phyloP scores from a whole-genome alignment of 2,329 filamentous ascomycete species.

The Ophioceras dolichostomum region DNA sequence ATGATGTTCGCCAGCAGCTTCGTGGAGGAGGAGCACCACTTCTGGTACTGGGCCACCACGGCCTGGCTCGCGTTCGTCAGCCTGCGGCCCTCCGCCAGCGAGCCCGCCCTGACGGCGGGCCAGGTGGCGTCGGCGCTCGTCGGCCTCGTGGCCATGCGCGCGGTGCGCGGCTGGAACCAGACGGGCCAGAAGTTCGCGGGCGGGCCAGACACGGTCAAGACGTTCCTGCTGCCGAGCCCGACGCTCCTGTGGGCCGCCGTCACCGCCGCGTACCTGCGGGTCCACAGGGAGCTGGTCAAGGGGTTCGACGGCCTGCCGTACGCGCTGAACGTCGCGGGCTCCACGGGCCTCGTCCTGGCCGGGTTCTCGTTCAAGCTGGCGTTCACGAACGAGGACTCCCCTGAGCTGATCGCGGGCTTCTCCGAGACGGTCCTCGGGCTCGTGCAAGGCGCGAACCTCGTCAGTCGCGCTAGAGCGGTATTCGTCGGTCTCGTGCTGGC shows the following conservation, averaged over 20 bases:
- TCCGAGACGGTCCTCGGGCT: slow-evolving; percentile 26
- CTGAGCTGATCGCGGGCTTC: slow-evolving; percentile 56
- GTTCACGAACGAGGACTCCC: slow-evolving; percentile 79
- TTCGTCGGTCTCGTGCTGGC: slow-evolving; percentile 33
- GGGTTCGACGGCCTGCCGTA: slow-evolving; percentile 28
- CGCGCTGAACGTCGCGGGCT: slow-evolving; percentile 25
- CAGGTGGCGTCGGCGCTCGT: slow-evolving; percentile 17
- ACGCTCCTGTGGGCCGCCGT: slow-evolving; percentile 64
- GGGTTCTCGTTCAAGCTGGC: slow-evolving; percentile 80
- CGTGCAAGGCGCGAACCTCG: slow-evolving; percentile 29
- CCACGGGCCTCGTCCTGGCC: slow-evolving; percentile 29
- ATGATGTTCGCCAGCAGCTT: slow-evolving; percentile 99
- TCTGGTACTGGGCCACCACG: slow-evolving; percentile 87
- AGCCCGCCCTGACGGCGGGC: neutral
- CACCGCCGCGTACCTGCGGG: slow-evolving; percentile 53
- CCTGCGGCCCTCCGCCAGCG: slow-evolving; percentile 22
- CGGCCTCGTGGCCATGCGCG: slow-evolving; percentile 49
- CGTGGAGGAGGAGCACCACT: slow-evolving; percentile 96
- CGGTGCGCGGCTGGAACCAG: slow-evolving; percentile 81
- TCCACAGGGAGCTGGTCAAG: slow-evolving; percentile 32
- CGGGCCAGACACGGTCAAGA: slow-evolving; percentile 73
- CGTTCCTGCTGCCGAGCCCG: slow-evolving; percentile 52
- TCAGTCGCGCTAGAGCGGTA: slow-evolving; percentile 35
- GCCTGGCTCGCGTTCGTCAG: slow-evolving; percentile 52
- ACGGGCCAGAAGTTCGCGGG: slow-evolving; percentile 94